Conservation (phyloP, 176 grass and related monocot species). For the Musa schizocarpa region DNA sequence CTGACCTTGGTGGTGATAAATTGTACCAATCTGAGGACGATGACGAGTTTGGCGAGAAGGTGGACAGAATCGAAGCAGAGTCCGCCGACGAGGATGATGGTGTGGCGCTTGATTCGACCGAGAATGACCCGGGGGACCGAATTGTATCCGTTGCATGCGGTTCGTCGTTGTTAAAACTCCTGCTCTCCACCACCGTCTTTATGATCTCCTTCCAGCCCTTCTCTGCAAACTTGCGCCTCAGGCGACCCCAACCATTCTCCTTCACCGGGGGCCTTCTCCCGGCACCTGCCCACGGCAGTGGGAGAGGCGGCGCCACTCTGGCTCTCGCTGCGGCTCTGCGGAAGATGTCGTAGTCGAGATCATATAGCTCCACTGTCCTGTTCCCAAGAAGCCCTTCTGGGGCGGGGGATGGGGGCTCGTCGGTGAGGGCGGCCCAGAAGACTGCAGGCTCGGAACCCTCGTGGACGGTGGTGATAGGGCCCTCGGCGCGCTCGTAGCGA, state of each 20-base stretch:
- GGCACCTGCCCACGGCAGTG: background rate
- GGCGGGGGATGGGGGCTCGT: slow-evolving; percentile 12
- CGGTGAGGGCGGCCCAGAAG: slow-evolving; percentile 31
- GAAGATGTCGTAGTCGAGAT: slow-evolving; percentile 52
- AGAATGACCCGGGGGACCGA: slow-evolving; percentile 11
- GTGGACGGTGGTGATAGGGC: slow-evolving; percentile 28
- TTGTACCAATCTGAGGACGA: slow-evolving; percentile 41
- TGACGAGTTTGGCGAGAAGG: slow-evolving; percentile 25
- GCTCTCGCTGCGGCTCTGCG: slow-evolving; percentile 20
- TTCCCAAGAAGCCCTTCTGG: slow-evolving; percentile 17
- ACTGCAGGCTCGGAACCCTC: slow-evolving; percentile 29
- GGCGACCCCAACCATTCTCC: slow-evolving; percentile 14
- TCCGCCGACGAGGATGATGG: slow-evolving; percentile 31
- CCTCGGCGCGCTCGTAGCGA: slow-evolving; percentile 36
- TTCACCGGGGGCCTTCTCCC: background rate
- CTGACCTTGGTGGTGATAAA: slow-evolving; percentile 24
- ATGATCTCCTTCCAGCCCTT: slow-evolving; percentile 2
- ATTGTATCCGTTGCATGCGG: background rate
- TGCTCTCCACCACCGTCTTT: background rate
- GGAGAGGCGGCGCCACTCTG: background rate
- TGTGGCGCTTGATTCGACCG: slow-evolving; percentile 23
- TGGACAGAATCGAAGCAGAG: slow-evolving; percentile 1
- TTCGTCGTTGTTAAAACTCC: slow-evolving; percentile 1
- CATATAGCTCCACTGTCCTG: slow-evolving; percentile 42
- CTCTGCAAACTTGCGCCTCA: slow-evolving; percentile 10